Percentiles rank a stretch among this genome's conserved stretches.
Conservation (phyloP, 257 asterid genomes). For the Misopates orontium region DNA sequence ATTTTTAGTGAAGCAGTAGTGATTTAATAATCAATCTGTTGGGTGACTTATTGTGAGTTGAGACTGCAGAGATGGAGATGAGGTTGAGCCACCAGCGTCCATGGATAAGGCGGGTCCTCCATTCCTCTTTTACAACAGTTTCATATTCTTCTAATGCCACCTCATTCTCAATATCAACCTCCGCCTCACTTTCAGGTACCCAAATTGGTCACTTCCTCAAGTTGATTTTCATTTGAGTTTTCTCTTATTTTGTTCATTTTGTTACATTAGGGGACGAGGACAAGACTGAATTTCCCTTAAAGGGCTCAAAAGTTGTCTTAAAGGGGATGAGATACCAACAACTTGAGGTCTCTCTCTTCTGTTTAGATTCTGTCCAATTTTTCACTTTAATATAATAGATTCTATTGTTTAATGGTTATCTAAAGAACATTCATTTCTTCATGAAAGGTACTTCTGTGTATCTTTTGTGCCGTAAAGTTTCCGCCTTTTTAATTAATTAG, state of each 20-base stretch:
- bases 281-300: slow-evolving; percentile 31
- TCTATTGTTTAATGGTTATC: neutral
- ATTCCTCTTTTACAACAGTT: slow-evolving; percentile 16
- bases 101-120: slow-evolving; percentile 39
- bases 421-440: neutral
- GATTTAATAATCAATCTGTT: too few species aligned
- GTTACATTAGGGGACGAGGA: slow-evolving; percentile 37
- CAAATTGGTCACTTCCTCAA: neutral
- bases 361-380: neutral
- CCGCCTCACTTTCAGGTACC: slow-evolving; percentile 29
- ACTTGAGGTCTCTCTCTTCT: slow-evolving; percentile 53
- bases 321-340: slow-evolving; percentile 84
- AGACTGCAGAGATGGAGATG: slow-evolving; percentile 33
- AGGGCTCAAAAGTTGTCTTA: slow-evolving; percentile 61
- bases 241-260: neutral
- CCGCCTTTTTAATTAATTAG: neutral
- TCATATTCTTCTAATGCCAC: slow-evolving; percentile 14
- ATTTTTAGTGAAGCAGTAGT: too few species aligned
- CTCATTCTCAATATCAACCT: slow-evolving; percentile 26
- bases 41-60: too few species aligned
- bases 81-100: slow-evolving; percentile 30
- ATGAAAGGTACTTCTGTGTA: neutral
- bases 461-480: neutral
- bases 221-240: slow-evolving; percentile 17
- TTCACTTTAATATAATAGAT: neutral